These are phyloP conservation scores for Saccharomycopsis oosterbeekiorum DNA, from an alignment of 805 yeast genomes.

Conservation along the genomic window DNA sequence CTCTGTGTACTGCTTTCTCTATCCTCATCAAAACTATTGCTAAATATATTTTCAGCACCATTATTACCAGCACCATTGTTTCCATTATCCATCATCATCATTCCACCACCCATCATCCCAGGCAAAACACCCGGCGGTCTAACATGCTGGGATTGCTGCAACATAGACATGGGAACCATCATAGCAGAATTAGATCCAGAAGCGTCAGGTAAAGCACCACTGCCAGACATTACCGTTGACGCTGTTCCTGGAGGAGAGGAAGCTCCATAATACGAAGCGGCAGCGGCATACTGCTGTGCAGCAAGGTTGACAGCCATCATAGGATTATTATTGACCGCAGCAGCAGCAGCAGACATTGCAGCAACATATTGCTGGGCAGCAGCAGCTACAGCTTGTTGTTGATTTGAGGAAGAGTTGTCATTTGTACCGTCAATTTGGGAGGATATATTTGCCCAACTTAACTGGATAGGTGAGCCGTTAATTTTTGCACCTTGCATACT, in stretches of 20 bases:
- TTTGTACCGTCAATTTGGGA: background rate
- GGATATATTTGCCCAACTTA: slow-evolving; percentile 47
- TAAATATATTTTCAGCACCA: background rate
- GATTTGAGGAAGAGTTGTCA: background rate
- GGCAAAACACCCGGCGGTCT: background rate
- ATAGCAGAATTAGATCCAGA: background rate
- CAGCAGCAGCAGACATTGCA: slow-evolving; percentile 1
- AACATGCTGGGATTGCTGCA: background rate
- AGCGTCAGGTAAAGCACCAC: background rate
- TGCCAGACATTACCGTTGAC: background rate
- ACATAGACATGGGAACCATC: background rate
- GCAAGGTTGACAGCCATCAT: background rate
- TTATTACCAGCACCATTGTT: background rate
- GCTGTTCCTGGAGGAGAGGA: background rate
- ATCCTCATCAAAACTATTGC: background rate
- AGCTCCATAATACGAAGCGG: background rate
- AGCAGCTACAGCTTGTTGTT: background rate
- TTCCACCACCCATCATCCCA: background rate
- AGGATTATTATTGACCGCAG: background rate
- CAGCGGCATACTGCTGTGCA: background rate
- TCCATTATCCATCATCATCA: background rate
- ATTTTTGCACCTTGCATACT: slow-evolving; percentile 73
- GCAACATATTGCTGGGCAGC: background rate
- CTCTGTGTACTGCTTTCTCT: background rate
- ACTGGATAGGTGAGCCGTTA: slow-evolving; percentile 62